phyloP scores from a whole-genome alignment of 805 yeast species.

The Vanderwaltozyma tropicalis region DNA sequence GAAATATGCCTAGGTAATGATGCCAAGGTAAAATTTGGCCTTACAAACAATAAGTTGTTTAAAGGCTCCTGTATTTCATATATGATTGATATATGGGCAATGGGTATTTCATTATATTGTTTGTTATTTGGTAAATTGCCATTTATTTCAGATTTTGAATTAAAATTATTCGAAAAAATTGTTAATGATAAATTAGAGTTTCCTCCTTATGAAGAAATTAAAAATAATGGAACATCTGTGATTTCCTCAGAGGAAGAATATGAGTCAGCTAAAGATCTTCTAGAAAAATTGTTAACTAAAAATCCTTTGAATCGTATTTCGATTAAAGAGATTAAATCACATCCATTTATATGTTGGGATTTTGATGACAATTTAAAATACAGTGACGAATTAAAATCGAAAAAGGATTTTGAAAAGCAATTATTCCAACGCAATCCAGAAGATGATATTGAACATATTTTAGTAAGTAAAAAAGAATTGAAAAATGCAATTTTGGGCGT shows the following conservation, averaged over 20 bases:
- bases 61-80: constrained; percentile 49
- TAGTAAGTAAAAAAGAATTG: constrained; percentile 57
- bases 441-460: constrained; percentile 34
- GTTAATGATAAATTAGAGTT: constrained; percentile 48
- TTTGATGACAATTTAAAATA: constrained; percentile 19
- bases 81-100: constrained; percentile 95
- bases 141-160: constrained; percentile 72
- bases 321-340: constrained; percentile 61
- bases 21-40: constrained; percentile 14
- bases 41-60: constrained; percentile 17
- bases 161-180: constrained; percentile 62
- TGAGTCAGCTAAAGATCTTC: constrained; percentile 41
- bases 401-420: constrained; percentile 11
- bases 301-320: constrained; percentile 60
- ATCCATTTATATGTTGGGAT: constrained; percentile 53
- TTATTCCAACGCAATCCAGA: constrained; percentile 19
- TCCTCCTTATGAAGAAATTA: constrained; percentile 35
- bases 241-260: constrained; percentile 35
- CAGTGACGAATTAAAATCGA: constrained; percentile 10
- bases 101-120: constrained; percentile 87
- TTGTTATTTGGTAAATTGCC: constrained; percentile 82
- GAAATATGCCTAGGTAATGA: constrained; percentile 62
- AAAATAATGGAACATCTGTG: constrained; percentile 24
- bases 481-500: constrained; percentile 76
- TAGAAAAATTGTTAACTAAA: constrained; percentile 53